A percentile compares a stretch with the other conserved stretches of the same genome.
phyloP scores from a whole-genome alignment of 2,329 filamentous ascomycete species.

The Penicillium digitatum region DNA sequence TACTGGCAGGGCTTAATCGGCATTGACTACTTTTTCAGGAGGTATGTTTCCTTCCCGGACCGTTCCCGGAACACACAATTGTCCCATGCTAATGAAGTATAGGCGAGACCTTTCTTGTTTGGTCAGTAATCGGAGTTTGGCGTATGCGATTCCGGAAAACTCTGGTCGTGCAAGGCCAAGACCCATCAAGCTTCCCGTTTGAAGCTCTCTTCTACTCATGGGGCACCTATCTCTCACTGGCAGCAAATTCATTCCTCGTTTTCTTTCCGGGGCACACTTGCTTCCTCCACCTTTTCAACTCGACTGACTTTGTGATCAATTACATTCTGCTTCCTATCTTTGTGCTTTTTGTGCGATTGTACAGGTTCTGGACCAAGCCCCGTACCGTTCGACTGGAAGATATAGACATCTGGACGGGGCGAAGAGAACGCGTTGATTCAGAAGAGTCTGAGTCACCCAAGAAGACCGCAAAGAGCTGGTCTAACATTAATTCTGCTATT shows the following conservation, averaged over 20 bases:
- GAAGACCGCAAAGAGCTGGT: conserved; percentile 14
- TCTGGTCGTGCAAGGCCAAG: conserved; percentile 36
- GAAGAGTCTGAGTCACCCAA: conserved; percentile 11
- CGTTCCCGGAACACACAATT: background rate
- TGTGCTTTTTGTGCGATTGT: conserved; percentile 44
- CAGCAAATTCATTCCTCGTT: conserved; percentile 48
- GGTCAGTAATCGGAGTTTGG: conserved; percentile 40
- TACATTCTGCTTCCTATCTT: conserved; percentile 55
- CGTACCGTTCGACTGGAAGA: conserved; percentile 35
- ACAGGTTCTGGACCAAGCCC: conserved; percentile 45
- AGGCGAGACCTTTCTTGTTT: conserved; percentile 42
- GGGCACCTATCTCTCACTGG: conserved; percentile 47
- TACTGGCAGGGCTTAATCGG: conserved; percentile 31
- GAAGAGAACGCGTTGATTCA: conserved; percentile 22
- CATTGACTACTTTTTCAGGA: conserved; percentile 34
- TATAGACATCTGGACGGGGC: conserved; percentile 41
- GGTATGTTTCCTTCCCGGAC: conserved; percentile 17
- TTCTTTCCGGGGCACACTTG: conserved; percentile 54
- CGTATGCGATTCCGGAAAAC: conserved; percentile 44
- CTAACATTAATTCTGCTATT: conserved; percentile 20
- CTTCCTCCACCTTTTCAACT: conserved; percentile 49
- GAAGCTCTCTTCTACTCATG: conserved; percentile 50
- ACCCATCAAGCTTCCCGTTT: conserved; percentile 46
- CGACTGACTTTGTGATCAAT: conserved; percentile 51
- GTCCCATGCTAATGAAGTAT: background rate